Evolutionary conservation across 2,329 filamentous ascomycete genomes (phyloP).

Genomic region (Hymenoscyphus infarciens): DNA sequence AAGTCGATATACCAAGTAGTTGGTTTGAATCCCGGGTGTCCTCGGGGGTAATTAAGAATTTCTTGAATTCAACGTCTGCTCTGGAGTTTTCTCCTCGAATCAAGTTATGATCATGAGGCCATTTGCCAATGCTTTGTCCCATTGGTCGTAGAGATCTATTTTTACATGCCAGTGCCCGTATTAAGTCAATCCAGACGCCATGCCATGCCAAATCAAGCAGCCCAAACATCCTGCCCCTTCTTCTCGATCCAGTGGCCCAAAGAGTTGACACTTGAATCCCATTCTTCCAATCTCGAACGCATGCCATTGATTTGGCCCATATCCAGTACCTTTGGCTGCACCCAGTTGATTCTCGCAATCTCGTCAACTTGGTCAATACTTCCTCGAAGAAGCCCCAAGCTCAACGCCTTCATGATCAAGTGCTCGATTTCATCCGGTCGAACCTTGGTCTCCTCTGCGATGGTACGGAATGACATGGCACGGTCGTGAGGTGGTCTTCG

Average conservation of each 20-base stretch:
- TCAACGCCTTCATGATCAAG: constrained; percentile 98
- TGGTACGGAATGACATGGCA: constrained; percentile 86
- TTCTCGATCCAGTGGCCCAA: constrained; percentile 96
- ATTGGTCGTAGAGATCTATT: constrained; percentile 27
- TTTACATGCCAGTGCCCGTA: constrained; percentile 28
- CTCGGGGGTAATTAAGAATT: not conserved
- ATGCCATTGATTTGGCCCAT: constrained; percentile 93
- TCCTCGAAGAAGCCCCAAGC: constrained; percentile 81
- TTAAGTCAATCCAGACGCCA: constrained; percentile 29
- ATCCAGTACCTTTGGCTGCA: constrained; percentile 96
- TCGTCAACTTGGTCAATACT: constrained; percentile 96
- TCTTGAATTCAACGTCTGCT: not conserved
- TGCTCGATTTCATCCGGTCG: constrained; percentile 91
- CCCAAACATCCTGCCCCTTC: constrained; percentile 93
- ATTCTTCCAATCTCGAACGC: constrained; percentile 82
- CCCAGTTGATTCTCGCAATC: constrained; percentile 95
- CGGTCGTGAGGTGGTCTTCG: constrained; percentile 92
- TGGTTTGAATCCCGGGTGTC: too few relatives aligned
- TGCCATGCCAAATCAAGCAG: constrained; percentile 53
- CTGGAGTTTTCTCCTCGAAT: not conserved
- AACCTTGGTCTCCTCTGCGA: constrained; percentile 90
- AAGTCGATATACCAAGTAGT: too few relatives aligned
- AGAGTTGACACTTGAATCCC: constrained; percentile 94
- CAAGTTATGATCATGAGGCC: not conserved
- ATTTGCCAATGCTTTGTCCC: constrained; percentile 20